phyloP scores from a whole-genome alignment of 441 rosid species.

The Brassica balearica region DNA sequence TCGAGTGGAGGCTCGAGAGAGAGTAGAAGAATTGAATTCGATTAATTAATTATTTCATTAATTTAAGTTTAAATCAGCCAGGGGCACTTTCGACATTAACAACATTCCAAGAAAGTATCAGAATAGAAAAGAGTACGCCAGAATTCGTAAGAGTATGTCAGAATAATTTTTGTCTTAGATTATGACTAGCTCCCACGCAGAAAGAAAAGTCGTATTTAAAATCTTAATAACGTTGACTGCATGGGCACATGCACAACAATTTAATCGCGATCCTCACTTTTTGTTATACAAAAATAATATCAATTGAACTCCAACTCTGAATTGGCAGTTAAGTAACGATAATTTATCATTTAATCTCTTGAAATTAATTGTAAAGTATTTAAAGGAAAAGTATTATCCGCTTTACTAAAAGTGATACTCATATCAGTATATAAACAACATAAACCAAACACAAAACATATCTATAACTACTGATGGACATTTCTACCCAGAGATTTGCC shows the following conservation, averaged over 20 bases:
- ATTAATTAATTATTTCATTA: no score
- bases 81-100: no score
- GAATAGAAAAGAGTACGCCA: no score
- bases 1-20: no score
- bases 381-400: constrained; percentile 36
- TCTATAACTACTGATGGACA: constrained; percentile 38
- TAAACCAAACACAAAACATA: constrained; percentile 36
- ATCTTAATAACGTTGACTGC: constrained; percentile 35
- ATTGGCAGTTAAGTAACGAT: constrained; percentile 18
- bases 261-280: neutral
- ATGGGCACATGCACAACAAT: constrained; percentile 34
- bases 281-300: neutral
- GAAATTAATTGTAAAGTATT: constrained; percentile 27
- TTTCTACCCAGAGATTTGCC: constrained; percentile 45
- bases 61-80: no score
- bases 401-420: constrained; percentile 40
- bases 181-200: no score
- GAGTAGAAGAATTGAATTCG: no score
- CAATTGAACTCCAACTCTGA: constrained; percentile 12
- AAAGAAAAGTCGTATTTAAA: neutral
- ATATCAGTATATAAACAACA: constrained; percentile 35
- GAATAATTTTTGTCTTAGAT: no score
- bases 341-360: constrained; percentile 11
- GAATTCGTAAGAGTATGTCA: no score
- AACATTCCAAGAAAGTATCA: no score